Evolutionary conservation across 768 basidiomycete species (phyloP).

Genomic region (Cubamyces lactineus): DNA sequence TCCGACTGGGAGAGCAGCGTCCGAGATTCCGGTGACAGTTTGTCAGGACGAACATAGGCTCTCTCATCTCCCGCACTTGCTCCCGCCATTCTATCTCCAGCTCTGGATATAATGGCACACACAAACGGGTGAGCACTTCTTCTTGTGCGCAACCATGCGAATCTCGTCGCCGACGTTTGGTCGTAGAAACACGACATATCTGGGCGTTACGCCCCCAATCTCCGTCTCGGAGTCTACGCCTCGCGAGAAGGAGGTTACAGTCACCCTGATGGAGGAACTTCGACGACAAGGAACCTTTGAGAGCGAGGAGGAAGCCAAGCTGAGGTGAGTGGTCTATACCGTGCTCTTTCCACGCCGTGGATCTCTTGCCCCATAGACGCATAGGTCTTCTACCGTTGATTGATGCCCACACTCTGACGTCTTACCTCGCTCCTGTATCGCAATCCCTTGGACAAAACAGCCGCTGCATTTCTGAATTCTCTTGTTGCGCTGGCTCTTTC

Average conservation of each 20-base stretch:
- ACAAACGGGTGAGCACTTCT: conserved; percentile 18
- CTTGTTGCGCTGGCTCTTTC: no score
- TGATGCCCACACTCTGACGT: background rate
- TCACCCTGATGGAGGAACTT: conserved; percentile 89
- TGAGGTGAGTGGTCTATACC: conserved; percentile 62
- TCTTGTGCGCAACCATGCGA: background rate
- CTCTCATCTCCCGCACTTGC: background rate
- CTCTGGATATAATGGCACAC: conserved; percentile 12
- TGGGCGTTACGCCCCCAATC: conserved; percentile 87
- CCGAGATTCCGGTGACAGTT: conserved; percentile 20
- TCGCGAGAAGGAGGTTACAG: conserved; percentile 83
- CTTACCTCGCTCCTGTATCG: background rate
- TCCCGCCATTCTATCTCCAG: conserved; percentile 4
- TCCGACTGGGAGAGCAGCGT: conserved; percentile 8
- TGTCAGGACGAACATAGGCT: conserved; percentile 17
- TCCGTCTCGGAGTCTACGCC: conserved; percentile 73
- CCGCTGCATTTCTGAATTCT: no score
- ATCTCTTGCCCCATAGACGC: background rate
- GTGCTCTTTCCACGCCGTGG: background rate
- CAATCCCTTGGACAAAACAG: background rate
- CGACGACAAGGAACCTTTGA: conserved; percentile 86
- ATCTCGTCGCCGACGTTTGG: background rate
- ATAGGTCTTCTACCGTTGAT: background rate
- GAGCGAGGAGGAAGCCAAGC: conserved; percentile 82
- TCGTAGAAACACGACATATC: conserved; percentile 48